Base-by-base conservation (phyloP, 1,284 basidiomycete genomes). In the Cerioporus squamosus region DNA sequence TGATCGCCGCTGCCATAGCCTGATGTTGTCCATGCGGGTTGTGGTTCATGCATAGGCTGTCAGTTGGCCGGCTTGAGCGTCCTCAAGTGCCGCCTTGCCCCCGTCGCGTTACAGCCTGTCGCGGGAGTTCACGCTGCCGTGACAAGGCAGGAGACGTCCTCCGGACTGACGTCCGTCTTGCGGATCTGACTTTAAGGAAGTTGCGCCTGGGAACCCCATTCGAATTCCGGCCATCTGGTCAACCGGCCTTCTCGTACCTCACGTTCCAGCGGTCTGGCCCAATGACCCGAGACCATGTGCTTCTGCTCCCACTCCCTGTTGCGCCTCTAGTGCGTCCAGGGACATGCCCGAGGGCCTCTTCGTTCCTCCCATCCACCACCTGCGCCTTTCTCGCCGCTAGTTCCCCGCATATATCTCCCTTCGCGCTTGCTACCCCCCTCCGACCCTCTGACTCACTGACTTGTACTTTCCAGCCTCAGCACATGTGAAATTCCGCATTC, bases 261-360 rank as follows among this genome's bases (percentile, higher is more conserved):
- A 9, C 18, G n/a, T 43, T 17, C 9, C 31, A 15, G 26, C n/a
- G 31, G 43, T 43, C 26, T 26, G 46, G 26, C 39, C 49, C 5
- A 42, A 12, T 45, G 44, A 23, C 48, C 44, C 10, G 33, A 15
- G 10, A 9, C 47, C 61, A 57, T 63, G 61, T 62, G 61, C 52
- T 45, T 36, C 44, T 43, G 24, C 42, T 62, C 57, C 47, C 57
- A 62, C 61, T 33, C 44, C 36, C 22, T 40, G 20, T 24, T 36
- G 5, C 40, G 39, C 53, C 29, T 33, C 18, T 45, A 48, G 33
- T 49, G 31, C 47, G 33, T 45, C 39, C 51, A 36, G 33, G 52
- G 31, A 26, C 39, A 24, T 42, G 23, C 20, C 46, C 31, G 23
- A 18, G 7, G 20, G 42, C 42, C 44, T 26, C 40, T 39, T 38